phyloP scores from a whole-genome alignment of 2,329 filamentous ascomycete genomes.

The Colletotrichum echinochloae region DNA sequence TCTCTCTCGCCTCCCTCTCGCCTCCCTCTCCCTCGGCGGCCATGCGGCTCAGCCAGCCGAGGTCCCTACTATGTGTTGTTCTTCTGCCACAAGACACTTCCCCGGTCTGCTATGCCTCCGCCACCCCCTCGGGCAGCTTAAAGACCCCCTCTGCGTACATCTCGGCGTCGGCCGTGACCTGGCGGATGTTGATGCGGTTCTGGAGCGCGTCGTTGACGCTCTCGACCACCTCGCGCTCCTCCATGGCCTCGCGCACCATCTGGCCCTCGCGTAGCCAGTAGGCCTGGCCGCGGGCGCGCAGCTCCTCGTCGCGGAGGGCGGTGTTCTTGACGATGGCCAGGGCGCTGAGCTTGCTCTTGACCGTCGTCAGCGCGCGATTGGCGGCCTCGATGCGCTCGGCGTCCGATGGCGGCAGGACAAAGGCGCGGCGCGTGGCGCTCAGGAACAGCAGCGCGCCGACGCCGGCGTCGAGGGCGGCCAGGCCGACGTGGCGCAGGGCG shows the following conservation, averaged over 20 bases:
- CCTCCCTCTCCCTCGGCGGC: too few species aligned
- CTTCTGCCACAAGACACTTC: too few species aligned
- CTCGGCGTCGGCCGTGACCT: slow-evolving; percentile 73
- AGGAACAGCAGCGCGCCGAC: slow-evolving; percentile 79
- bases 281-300: slow-evolving; percentile 73
- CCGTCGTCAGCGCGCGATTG: slow-evolving; percentile 67
- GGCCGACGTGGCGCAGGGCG: slow-evolving; percentile 69
- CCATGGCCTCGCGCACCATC: slow-evolving; percentile 80
- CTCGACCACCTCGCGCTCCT: slow-evolving; percentile 80
- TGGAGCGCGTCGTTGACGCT: slow-evolving; percentile 76
- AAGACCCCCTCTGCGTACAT: slow-evolving; percentile 64
- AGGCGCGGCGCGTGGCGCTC: slow-evolving; percentile 82
- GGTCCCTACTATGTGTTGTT: neutral
- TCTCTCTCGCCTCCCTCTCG: too few species aligned
- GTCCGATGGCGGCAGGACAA: slow-evolving; percentile 70
- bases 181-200: slow-evolving; percentile 71
- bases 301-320: slow-evolving; percentile 75
- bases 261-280: slow-evolving; percentile 87
- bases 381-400: slow-evolving; percentile 75
- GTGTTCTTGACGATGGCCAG: slow-evolving; percentile 85
- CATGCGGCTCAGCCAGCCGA: neutral
- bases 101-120: slow-evolving; percentile 25
- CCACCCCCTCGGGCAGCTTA: slow-evolving; percentile 46
- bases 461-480: slow-evolving; percentile 73
- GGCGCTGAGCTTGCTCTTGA: slow-evolving; percentile 76